Base-by-base conservation (phyloP, 2,329 filamentous ascomycete species). In the Penicillium rolfsii region DNA sequence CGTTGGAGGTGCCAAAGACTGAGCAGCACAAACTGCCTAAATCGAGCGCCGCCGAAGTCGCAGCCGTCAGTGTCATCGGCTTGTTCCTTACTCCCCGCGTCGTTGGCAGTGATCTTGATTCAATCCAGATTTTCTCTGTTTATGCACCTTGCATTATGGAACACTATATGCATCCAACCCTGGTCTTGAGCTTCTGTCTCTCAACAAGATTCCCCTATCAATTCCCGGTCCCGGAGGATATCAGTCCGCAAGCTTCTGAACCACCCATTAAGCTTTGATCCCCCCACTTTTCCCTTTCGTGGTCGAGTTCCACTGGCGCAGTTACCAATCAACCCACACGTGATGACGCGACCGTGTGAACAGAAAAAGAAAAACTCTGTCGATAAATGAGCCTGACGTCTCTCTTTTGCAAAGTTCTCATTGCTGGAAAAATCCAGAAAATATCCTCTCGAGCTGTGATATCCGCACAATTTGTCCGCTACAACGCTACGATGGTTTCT, bases 301-400 rank as follows among this genome's bases (percentile, higher is more conserved):
- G n/a, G 19, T 30, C 8, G 6, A 24, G 49, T 16, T 16, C n/a
- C 12, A 38, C 24, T 19, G n/a, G 16, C 33, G 54, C 52, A 36
- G 59, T 30, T n/a, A 61, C 56, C 50, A 55, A 64, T 57, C 45
- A 49, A 55, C 55, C 9, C 62, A 49, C 62, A 60, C 64, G 55
- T 65, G 64, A 65, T 61, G 33, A 46, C 40, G 16, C 12, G 43
- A 55, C 43, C 12, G 28, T n/a, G 48, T 12, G 19, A 53, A 26
- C 40, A 28, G 12, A 30, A 54, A 54, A 63, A 65, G 59, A 63
- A 28, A 22, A 64, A 63, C 43, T 59, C 43, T 59, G 35, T 36
- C 19, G 19, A 40, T 4, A 22, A 2, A 14, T 11, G 11, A 8
- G 35, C n/a, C 28, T 46, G 30, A 45, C 55, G 53, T 36, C 30